These are phyloP conservation scores for Blechomonas ayalai DNA, from an alignment of 208 protist genomes.

Conservation along the genomic window DNA sequence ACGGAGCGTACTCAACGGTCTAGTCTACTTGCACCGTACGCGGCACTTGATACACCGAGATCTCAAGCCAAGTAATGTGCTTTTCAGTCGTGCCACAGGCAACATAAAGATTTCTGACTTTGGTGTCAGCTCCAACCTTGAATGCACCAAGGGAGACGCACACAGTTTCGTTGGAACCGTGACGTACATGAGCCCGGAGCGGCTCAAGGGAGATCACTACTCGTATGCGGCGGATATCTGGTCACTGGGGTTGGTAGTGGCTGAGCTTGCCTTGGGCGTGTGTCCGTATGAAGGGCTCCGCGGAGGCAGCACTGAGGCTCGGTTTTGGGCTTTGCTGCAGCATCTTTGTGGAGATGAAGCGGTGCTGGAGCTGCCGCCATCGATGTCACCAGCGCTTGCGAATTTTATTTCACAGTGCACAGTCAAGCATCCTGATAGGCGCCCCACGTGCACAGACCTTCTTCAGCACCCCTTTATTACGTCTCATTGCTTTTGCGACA, in stretches of 20 bases:
- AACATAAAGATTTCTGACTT: constrained; percentile 92
- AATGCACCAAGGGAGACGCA: constrained; percentile 77
- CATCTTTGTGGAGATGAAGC: constrained; percentile 59
- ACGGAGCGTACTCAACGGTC: constrained; percentile 71
- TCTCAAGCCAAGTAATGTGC: constrained; percentile 97
- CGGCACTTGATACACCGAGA: constrained; percentile 94
- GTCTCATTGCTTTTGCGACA: no score
- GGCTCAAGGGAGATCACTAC: constrained; percentile 83
- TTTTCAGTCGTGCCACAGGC: constrained; percentile 81
- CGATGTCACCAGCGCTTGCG: constrained; percentile 35
- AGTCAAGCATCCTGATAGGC: constrained; percentile 38
- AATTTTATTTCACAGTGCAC: constrained; percentile 75
- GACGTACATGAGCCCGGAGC: constrained; percentile 93
- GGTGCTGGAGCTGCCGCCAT: constrained; percentile 43
- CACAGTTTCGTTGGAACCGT: constrained; percentile 91
- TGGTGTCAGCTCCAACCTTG: constrained; percentile 87
- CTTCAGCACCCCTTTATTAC: constrained; percentile 68
- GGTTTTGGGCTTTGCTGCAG: constrained; percentile 83
- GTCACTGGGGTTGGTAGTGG: constrained; percentile 87
- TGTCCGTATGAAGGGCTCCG: constrained; percentile 65
- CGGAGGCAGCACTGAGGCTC: constrained; percentile 51
- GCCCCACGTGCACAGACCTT: constrained; percentile 60
- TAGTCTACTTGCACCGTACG: constrained; percentile 83
- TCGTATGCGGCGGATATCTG: constrained; percentile 90
- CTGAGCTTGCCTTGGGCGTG: constrained; percentile 80